A percentile compares a stretch with the other conserved stretches of the same genome.
Evolutionary conservation across 495 filamentous ascomycete genomes (phyloP).

Genomic region (Penicillium odoratum): DNA sequence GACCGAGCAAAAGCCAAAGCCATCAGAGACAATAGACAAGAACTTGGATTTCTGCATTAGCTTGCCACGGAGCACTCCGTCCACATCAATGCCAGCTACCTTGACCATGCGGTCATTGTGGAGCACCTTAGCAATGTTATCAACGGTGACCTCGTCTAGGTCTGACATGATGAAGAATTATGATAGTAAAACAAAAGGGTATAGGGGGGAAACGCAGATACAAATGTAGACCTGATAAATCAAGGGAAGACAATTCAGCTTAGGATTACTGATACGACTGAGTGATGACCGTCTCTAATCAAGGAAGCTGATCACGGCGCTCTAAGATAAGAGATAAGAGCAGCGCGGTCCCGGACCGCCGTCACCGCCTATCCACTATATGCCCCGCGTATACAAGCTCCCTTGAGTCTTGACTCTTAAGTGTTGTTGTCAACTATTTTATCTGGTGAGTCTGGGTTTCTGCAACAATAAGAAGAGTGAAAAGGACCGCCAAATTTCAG

Average conservation of each 20-base stretch:
- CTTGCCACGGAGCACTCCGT: constrained; percentile 89
- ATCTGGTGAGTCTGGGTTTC: constrained; percentile 7
- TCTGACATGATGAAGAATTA: constrained; percentile 17
- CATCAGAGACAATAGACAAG: constrained; percentile 73
- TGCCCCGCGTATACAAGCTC: constrained; percentile 24
- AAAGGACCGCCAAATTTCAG: no score
- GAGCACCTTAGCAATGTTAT: constrained; percentile 62
- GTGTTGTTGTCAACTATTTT: constrained; percentile 3
- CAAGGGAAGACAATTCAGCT: background rate
- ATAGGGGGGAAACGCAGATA: background rate
- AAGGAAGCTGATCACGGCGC: constrained; percentile 6
- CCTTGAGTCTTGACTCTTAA: background rate
- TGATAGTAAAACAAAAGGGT: background rate
- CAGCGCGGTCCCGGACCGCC: constrained; percentile 12
- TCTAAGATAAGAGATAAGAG: constrained; percentile 10
- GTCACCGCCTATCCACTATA: constrained; percentile 17
- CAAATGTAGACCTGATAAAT: background rate
- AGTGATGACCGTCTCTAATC: background rate
- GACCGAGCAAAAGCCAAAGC: constrained; percentile 96
- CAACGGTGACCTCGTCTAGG: constrained; percentile 50
- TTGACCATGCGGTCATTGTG: constrained; percentile 81
- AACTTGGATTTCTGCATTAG: constrained; percentile 97
- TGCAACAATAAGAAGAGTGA: background rate
- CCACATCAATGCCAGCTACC: constrained; percentile 87
- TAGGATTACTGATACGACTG: background rate